A percentile compares a stretch with the other conserved stretches of the same genome.
These are phyloP conservation scores for Sonneratia caseolaris DNA, from an alignment of 345 rosid species.

Conservation along the genomic window DNA sequence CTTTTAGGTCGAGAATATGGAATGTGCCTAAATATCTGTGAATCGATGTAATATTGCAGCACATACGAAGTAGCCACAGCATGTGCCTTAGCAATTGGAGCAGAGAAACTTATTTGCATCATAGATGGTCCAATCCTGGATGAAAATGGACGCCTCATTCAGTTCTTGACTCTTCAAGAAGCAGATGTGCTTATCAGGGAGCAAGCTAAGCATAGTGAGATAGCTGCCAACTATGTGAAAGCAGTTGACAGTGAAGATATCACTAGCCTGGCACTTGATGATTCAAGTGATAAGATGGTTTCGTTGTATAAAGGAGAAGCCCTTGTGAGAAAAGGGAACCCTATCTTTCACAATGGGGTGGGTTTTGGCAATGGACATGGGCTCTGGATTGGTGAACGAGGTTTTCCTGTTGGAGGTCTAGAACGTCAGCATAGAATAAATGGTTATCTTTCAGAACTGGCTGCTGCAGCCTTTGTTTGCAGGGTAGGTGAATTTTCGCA, in stretches of 20 bases:
- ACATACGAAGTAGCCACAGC: slow-evolving; percentile 98
- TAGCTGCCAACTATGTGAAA: slow-evolving; percentile 81
- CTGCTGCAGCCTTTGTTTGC: slow-evolving; percentile 95
- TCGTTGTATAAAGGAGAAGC: slow-evolving; percentile 35
- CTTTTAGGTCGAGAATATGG: neutral
- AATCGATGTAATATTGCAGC: slow-evolving; percentile 30
- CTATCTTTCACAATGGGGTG: slow-evolving; percentile 71
- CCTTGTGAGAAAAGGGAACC: slow-evolving; percentile 22
- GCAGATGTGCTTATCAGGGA: slow-evolving; percentile 80
- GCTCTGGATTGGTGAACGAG: slow-evolving; percentile 73
- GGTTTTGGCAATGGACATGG: slow-evolving; percentile 83
- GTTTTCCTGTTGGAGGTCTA: slow-evolving; percentile 93
- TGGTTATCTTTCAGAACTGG: slow-evolving; percentile 84
- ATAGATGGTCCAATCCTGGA: slow-evolving; percentile 85
- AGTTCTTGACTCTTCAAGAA: slow-evolving; percentile 80
- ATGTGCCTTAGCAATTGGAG: slow-evolving; percentile 88
- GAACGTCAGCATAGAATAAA: slow-evolving; percentile 62
- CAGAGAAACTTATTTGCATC: slow-evolving; percentile 88
- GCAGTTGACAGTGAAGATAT: slow-evolving; percentile 56
- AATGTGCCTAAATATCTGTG: neutral
- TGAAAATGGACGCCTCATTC: slow-evolving; percentile 72
- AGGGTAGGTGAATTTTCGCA: slow-evolving; percentile 34
- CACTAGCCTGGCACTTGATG: slow-evolving; percentile 26
- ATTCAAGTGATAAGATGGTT: slow-evolving; percentile 22
- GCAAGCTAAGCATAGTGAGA: slow-evolving; percentile 81